These are phyloP conservation scores for Candida maesae DNA, from an alignment of 805 yeast species.

Conservation along the genomic window DNA sequence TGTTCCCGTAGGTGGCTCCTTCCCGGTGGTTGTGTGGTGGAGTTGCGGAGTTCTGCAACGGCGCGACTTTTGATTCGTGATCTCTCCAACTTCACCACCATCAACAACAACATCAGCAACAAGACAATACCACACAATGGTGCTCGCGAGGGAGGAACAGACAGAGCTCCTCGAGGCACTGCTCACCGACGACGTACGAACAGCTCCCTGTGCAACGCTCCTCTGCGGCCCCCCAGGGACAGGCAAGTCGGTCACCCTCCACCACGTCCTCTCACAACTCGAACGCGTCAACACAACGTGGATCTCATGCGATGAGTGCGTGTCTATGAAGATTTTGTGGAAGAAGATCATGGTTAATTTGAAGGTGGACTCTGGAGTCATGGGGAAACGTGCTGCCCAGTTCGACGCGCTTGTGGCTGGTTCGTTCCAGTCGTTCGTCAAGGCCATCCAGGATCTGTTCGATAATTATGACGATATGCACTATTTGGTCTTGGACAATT, in stretches of 20 bases:
- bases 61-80: too few relatives aligned
- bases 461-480: conserved; percentile 12
- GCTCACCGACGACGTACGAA: conserved; percentile 5
- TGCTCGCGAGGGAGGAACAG: conserved; percentile 19
- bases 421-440: conserved; percentile 23
- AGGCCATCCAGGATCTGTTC: conserved; percentile 15
- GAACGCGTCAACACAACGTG: conserved; percentile 13
- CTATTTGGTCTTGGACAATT: conserved; percentile 24
- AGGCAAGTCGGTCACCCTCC: conserved; percentile 22
- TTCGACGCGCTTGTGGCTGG: conserved; percentile 13
- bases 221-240: conserved; percentile 23
- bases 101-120: background rate
- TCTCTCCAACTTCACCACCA: too few relatives aligned
- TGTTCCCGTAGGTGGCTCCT: too few relatives aligned
- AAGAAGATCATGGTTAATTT: conserved; percentile 16
- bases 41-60: too few relatives aligned
- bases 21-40: too few relatives aligned
- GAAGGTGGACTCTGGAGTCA: conserved; percentile 12
- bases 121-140: background rate
- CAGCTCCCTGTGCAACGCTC: conserved; percentile 10
- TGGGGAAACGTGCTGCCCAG: conserved; percentile 2
- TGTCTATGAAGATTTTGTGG: conserved; percentile 23
- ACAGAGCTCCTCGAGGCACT: conserved; percentile 16
- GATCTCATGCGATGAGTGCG: conserved; percentile 27
- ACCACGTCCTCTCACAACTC: conserved; percentile 7